Base-by-base conservation (phyloP, 2,329 filamentous ascomycete species). In the Pseudocercospora vitis region DNA sequence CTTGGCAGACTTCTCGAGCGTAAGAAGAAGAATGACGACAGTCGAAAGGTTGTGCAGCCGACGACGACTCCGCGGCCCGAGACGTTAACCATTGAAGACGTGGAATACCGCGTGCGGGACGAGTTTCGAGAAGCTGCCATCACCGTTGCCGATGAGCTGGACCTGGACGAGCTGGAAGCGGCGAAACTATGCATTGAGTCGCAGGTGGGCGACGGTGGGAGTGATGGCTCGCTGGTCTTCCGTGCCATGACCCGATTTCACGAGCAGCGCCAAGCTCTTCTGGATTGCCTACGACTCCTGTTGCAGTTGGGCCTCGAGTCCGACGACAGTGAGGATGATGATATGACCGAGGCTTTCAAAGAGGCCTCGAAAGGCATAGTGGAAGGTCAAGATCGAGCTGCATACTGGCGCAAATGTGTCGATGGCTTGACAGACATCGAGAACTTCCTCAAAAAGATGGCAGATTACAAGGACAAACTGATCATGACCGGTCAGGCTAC, bases 231-330 rank as follows among this genome's bases (percentile, higher is more conserved):
- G 2, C 79, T 89, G 55, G 79, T 90, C 50, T 85, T 91, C 69
- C 87, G 87, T 63, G 88, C 88, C 55, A 82, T 96, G 60, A 88
- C 97, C 66, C 84, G 86, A 60, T 96, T 95, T 71, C 92, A 99
- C 71, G 85, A 91, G 64, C 85, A 89, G 62, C 85, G 92, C 60
- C 87, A 88, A 66, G 90, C 87, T 65, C 75, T 95, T 35, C 82
- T 97, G 28, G 89, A 96, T 69, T 90, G 87, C 64, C 76, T 96
- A 64, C 86, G 91, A 49, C 78, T 96, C 24, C 80, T 95, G 51
- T 77, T 96, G 55, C 83, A 88, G 65, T 77, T 89, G 49, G 80
- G 84, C 9, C 79, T 85, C 52, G 77, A 84, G 44, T 31, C 51
- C 16, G 76, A 83, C 19, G 84, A 47, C 9, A 77, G 33, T 14